These are phyloP conservation scores for Haplosporangium sp. DNA, from an alignment of 371 early-diverging fungal species.

Conservation along the genomic window DNA sequence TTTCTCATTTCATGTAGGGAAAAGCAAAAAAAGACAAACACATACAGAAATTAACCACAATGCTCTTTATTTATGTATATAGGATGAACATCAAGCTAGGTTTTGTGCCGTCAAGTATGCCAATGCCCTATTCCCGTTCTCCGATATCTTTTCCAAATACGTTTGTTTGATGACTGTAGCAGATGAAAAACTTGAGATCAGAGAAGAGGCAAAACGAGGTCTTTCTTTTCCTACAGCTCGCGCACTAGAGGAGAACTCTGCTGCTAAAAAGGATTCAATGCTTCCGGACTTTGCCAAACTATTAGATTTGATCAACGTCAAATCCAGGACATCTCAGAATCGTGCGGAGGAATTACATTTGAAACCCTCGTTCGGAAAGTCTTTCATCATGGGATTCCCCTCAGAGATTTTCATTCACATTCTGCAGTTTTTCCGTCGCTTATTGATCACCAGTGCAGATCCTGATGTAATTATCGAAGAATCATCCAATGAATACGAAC, in stretches of 20 bases:
- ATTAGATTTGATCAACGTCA: slow-evolving; percentile 56
- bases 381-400: slow-evolving; percentile 61
- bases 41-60: background rate
- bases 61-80: background rate
- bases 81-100: slow-evolving; percentile 70
- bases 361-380: slow-evolving; percentile 32
- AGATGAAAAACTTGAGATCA: slow-evolving; percentile 81
- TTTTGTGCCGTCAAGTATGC: slow-evolving; percentile 81
- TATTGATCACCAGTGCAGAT: slow-evolving; percentile 68
- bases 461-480: slow-evolving; percentile 64
- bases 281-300: slow-evolving; percentile 65
- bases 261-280: slow-evolving; percentile 29
- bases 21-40: background rate
- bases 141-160: slow-evolving; percentile 77
- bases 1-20: background rate
- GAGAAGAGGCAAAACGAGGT: slow-evolving; percentile 76
- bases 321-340: slow-evolving; percentile 20
- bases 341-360: slow-evolving; percentile 17
- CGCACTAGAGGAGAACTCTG: slow-evolving; percentile 18
- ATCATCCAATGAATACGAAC: slow-evolving; percentile 61
- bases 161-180: slow-evolving; percentile 78
- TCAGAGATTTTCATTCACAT: slow-evolving; percentile 71
- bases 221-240: slow-evolving; percentile 49
- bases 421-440: slow-evolving; percentile 64
- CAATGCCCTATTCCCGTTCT: slow-evolving; percentile 81